Base-by-base conservation (phyloP, 495 filamentous ascomycete species). In the Bombardia bombarda region DNA sequence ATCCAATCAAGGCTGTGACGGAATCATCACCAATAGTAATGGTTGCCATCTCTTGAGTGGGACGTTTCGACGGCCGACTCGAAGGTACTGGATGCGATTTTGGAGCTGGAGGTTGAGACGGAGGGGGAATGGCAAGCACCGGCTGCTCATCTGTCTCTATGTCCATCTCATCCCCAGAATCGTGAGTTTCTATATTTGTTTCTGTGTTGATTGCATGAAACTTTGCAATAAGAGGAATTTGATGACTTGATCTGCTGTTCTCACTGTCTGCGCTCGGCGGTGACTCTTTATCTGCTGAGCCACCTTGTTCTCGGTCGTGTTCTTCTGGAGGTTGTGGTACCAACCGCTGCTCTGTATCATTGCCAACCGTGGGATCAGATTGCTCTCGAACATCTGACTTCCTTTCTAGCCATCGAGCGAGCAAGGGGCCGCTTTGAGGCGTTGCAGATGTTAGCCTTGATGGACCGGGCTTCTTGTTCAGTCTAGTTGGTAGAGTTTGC, bases 11-110 rank as follows among this genome's bases (percentile, higher is more conserved):
- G 26, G 62, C 70, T 1, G 66, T 88, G 17, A 88, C 79, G 1
- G 86, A 88, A 30, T 77, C 78, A 40, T 84, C 75, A 3, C 87
- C 90, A 41, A 97, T 84, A 0, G 87, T 95, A 23, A 97, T 92
- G 2, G 87, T 95, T 23, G 90, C 89, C 38, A 81, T 68, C 56
- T 88, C 83, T n/a, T 74, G 68, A 5, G 75, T 73, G 9, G 69
- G 58, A 24, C 86, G 77, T 50, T 79, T 80, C 1, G 79, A 70
- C 12, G 52, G 43, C 10, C 51, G 61, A 25, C 55, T 34, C 17
- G 31, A 37, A 19, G 50, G 47, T 42, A 40, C 31, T 31, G 30
- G 37, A 37, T 39, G 45, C 30, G 39, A 45, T 41, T 45, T 58
- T 13, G 51, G 38, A 0, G 36, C 52, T 8, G 59, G 47, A 10